phyloP scores from a whole-genome alignment of 345 rosid species.

The Lumnitzera racemosa region DNA sequence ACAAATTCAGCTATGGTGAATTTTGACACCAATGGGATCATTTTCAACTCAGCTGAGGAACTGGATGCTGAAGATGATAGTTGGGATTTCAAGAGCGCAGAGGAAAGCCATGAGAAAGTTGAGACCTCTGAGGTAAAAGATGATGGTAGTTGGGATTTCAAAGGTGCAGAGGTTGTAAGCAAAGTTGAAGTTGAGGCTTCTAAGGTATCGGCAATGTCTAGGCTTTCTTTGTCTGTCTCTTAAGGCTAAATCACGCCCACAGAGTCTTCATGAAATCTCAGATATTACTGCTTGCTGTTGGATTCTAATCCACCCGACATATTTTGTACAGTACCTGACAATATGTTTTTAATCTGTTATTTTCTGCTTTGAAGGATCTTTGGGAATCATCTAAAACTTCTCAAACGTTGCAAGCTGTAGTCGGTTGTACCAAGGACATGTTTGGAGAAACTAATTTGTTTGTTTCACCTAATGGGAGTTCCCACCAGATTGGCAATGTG shows the following conservation, averaged over 20 bases:
- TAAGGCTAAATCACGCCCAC: no score
- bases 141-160: slow-evolving; percentile 17
- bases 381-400: slow-evolving; percentile 2
- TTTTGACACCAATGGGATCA: slow-evolving; percentile 18
- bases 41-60: slow-evolving; percentile 5
- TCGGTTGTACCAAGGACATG: slow-evolving; percentile 1
- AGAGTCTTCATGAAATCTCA: no score
- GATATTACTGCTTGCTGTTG: no score
- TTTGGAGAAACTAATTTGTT: slow-evolving; percentile 6
- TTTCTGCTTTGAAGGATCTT: slow-evolving; percentile 6
- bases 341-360: background rate
- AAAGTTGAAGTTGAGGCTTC: slow-evolving; percentile 5
- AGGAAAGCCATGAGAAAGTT: slow-evolving; percentile 5
- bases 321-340: no score
- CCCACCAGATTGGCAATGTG: background rate
- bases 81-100: slow-evolving; percentile 41
- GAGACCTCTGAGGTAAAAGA: slow-evolving; percentile 21
- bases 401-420: background rate
- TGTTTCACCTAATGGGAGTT: slow-evolving; percentile 4
- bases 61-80: slow-evolving; percentile 26
- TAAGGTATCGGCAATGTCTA: slow-evolving; percentile 2
- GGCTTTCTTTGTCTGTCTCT: background rate
- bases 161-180: slow-evolving; percentile 4
- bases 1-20: slow-evolving; percentile 10
- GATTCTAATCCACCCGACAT: no score